These are phyloP conservation scores for Spongospora subterranea DNA, from an alignment of 208 protist species.

Conservation along the genomic window DNA sequence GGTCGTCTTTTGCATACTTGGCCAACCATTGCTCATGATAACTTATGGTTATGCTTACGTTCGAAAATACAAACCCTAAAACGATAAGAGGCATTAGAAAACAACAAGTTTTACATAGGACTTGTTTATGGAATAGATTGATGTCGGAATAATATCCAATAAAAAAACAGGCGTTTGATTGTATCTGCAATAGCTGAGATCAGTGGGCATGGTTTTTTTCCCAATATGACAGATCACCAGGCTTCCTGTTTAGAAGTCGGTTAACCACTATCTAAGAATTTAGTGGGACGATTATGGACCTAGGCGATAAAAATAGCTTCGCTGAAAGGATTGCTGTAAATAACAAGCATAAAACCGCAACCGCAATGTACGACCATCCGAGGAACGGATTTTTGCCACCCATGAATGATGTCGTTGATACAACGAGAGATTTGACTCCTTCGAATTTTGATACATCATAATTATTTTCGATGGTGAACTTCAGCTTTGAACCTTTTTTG, in stretches of 20 bases:
- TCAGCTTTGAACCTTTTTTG: neutral
- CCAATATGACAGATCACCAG: constrained; percentile 50
- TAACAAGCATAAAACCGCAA: neutral
- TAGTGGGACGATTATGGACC: neutral
- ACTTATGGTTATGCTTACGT: constrained; percentile 17
- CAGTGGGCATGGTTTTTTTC: constrained; percentile 49
- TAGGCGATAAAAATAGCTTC: neutral
- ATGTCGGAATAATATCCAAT: neutral
- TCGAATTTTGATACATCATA: constrained; percentile 11
- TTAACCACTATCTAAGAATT: neutral
- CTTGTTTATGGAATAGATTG: neutral
- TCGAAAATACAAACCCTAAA: neutral
- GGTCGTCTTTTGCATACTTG: constrained; percentile 28
- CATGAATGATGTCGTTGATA: neutral
- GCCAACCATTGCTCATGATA: constrained; percentile 38
- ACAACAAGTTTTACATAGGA: too few relatives aligned
- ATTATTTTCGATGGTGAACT: constrained; percentile 29
- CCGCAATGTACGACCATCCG: constrained; percentile 1
- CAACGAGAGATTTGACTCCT: neutral
- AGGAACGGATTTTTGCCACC: constrained; percentile 52
- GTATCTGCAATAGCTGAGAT: neutral
- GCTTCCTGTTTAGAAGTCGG: neutral
- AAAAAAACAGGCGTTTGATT: neutral
- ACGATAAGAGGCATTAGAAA: too few relatives aligned
- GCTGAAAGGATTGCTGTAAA: neutral